Conservation (phyloP, 2,329 filamentous ascomycete genomes). For the Hirsutella thompsonii region DNA sequence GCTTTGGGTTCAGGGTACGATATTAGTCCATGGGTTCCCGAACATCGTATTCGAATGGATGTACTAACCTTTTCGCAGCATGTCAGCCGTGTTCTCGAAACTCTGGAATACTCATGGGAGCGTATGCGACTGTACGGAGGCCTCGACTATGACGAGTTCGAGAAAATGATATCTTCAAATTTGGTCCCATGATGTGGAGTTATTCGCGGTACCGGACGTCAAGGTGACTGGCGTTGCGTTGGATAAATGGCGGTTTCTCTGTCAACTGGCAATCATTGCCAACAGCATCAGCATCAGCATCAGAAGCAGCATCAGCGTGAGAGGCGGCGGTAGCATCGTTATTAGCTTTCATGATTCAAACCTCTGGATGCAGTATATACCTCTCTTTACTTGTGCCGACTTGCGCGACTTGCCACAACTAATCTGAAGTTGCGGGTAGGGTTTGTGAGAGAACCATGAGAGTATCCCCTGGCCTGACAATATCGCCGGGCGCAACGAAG, state of each 20-base stretch:
- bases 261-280: neutral
- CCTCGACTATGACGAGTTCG: conserved; percentile 4
- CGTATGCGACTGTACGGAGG: conserved; percentile 1
- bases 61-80: conserved; percentile 2
- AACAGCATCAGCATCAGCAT: too few species aligned
- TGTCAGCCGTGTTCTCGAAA: conserved; percentile 5
- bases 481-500: conserved; percentile 1
- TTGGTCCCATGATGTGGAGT: conserved; percentile 3
- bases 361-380: neutral
- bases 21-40: neutral
- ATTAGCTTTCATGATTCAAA: too few species aligned
- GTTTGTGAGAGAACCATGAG: neutral
- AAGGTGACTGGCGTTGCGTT: neutral
- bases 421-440: neutral
- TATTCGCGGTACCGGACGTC: neutral
- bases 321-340: too few species aligned
- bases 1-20: conserved; percentile 4
- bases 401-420: neutral
- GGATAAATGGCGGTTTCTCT: neutral
- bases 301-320: too few species aligned
- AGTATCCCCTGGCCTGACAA: conserved; percentile 4
- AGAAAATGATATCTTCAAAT: conserved; percentile 5
- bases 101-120: conserved; percentile 5
- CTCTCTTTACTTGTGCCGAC: neutral
- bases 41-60: neutral